phyloP scores from a whole-genome alignment of 139 green algal genomes.

The Chlorella sp. region DNA sequence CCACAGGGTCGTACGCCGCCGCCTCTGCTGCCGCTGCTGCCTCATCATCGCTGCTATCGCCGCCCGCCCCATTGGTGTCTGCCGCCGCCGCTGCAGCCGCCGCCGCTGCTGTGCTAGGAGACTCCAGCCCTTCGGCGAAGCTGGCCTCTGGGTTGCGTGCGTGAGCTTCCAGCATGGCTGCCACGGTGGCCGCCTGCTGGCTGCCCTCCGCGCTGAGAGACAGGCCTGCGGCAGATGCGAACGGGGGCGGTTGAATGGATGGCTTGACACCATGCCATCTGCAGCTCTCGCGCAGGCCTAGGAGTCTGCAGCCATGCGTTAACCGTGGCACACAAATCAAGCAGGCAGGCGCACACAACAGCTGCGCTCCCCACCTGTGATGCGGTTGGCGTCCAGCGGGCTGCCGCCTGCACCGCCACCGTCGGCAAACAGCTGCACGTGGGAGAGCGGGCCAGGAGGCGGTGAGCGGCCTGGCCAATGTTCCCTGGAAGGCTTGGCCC shows the following conservation, averaged over 20 bases:
- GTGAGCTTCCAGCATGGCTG: slow-evolving; percentile 8
- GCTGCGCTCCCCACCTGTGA: neutral
- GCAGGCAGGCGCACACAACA: neutral
- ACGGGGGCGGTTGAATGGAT: no score
- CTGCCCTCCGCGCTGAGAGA: neutral
- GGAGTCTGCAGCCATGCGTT: no score
- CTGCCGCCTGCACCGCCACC: neutral
- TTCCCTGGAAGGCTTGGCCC: no score
- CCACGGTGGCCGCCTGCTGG: slow-evolving; percentile 6
- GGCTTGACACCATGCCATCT: no score
- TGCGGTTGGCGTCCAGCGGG: neutral
- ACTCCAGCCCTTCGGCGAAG: neutral
- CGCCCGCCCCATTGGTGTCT: slow-evolving; percentile 17
- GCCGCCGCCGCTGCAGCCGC: neutral
- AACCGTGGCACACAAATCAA: no score
- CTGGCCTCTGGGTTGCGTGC: slow-evolving; percentile 4
- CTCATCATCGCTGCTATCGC: neutral
- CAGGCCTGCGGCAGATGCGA: no score
- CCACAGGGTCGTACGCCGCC: slow-evolving; percentile 5
- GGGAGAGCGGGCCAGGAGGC: neutral
- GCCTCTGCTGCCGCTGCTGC: neutral
- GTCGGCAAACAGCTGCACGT: slow-evolving; percentile 16
- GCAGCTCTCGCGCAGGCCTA: no score
- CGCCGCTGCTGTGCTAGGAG: neutral
- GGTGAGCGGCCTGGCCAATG: neutral